Evolutionary conservation across 257 asterid genomes (phyloP).

Genomic region (Nicotiana knightiana): DNA sequence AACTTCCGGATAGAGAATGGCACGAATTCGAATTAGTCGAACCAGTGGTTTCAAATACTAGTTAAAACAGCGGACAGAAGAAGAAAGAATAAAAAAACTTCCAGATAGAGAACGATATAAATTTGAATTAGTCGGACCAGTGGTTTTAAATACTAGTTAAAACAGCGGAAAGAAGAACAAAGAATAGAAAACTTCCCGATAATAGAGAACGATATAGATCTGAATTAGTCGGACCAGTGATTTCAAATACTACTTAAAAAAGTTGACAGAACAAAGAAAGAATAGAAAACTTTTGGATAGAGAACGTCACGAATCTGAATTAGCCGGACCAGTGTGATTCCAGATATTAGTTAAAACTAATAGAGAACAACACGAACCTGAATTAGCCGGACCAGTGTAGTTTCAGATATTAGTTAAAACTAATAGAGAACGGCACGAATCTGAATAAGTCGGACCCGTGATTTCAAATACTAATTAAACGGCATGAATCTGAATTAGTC

Average conservation of each 20-base stretch:
- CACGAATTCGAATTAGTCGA: too few species aligned
- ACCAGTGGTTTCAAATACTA: too few species aligned
- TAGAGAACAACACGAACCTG: neutral
- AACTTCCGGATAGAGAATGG: too few species aligned
- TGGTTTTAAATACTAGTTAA: neutral
- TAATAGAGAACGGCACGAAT: too few species aligned
- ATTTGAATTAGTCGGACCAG: neutral
- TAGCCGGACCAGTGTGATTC: too few species aligned
- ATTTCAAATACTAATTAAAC: neutral
- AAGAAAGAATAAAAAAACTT: too few species aligned
- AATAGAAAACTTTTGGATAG: neutral
- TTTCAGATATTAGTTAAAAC: too few species aligned
- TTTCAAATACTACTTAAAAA: too few species aligned
- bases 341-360: too few species aligned
- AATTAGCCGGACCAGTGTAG: neutral
- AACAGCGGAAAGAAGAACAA: neutral
- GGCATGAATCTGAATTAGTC: neutral
- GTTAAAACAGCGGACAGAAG: too few species aligned
- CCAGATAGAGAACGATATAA: neutral
- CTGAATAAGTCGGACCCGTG: neutral
- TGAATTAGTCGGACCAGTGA: neutral
- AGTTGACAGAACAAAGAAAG: neutral
- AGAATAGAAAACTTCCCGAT: neutral
- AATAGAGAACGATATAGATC: neutral
- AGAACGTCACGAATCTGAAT: too few species aligned